These are phyloP conservation scores for Chamaecrista fasciculata DNA, from an alignment of 306 rosid genomes.

Conservation along the genomic window DNA sequence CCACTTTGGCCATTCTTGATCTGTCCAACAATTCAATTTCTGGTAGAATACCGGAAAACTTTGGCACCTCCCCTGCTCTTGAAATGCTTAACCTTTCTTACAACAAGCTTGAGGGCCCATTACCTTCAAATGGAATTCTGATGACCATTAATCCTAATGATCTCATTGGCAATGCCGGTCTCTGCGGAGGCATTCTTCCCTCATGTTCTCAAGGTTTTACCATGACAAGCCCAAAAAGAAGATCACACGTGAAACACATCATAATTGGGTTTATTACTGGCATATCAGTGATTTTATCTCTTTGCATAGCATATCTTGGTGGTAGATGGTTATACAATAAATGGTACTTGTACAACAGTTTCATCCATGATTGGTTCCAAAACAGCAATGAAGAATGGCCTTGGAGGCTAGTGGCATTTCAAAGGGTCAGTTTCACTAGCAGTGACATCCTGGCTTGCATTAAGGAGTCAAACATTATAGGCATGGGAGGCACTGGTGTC, in stretches of 20 bases:
- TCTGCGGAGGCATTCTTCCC: slow-evolving; percentile 79
- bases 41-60: slow-evolving; percentile 66
- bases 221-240: slow-evolving; percentile 23
- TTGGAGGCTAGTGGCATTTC: slow-evolving; percentile 89
- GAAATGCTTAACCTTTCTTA: slow-evolving; percentile 78
- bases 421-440: slow-evolving; percentile 74
- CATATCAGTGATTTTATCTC: slow-evolving; percentile 47
- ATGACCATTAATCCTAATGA: slow-evolving; percentile 63
- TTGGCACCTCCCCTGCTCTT: slow-evolving; percentile 73
- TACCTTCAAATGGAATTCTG: slow-evolving; percentile 70
- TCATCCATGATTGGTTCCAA: slow-evolving; percentile 53
- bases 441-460: slow-evolving; percentile 66
- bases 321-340: slow-evolving; percentile 56
- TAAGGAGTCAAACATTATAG: slow-evolving; percentile 72
- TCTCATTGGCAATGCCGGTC: slow-evolving; percentile 65
- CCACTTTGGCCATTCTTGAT: slow-evolving; percentile 71
- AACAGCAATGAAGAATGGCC: slow-evolving; percentile 70
- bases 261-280: slow-evolving; percentile 52
- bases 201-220: slow-evolving; percentile 55
- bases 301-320: slow-evolving; percentile 43
- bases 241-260: slow-evolving; percentile 46
- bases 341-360: slow-evolving; percentile 55
- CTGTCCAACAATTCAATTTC: slow-evolving; percentile 70
- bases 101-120: slow-evolving; percentile 83
- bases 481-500: slow-evolving; percentile 77